Evolutionary conservation across 2,329 filamentous ascomycete species (phyloP), one percentile per base, ranked within the genome.

Genomic region (Penicillium sp.): DNA sequence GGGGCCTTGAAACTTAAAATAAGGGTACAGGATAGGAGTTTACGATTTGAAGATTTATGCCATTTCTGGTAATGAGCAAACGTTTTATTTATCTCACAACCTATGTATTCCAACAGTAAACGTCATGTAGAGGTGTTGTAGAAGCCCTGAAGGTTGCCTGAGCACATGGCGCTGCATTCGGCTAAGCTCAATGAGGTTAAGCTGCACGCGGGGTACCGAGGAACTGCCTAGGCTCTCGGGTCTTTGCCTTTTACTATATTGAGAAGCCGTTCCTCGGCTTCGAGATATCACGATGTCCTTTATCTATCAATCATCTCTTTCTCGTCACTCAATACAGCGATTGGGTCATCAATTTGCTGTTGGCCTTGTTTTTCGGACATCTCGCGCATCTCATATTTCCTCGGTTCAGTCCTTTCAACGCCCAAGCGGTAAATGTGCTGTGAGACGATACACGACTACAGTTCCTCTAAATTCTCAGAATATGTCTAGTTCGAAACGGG

Each of bases 21-120:
- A 56, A 53, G 60, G 61, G 57, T 56, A 63, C 53, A 57, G 59
- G 57, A 56, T 53, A 55, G 64, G 64, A 66, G 64, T 67, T 62
- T 57, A 56, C 41, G 55, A 59, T 57, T 46, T 49, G 55, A 59
- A 59, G 61, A 59, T 53, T 63, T 56, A 55, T 48, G 49, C 52
- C 45, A 50, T 57, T 54, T 52, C 47, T 53, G 47, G 56, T 55
- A 57, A 59, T 59, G 53, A 58, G 49, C 47, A 59, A 35, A 47
- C 10, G 43, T 51, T 50, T 45, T 7, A 29, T 47, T 51, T 48
- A 40, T 51, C 26, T 51, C 45, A 43, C 17, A 9, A 9, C 3
- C 26, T 22, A 38, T 35, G 13, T 22, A 24, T 48, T 40, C 7
- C 19, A 33, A 37, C 31, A 21, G 19, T 40, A 54, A 35, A n/a